Base-by-base conservation (phyloP, 495 filamentous ascomycete species). In the Trichoderma reesei region DNA sequence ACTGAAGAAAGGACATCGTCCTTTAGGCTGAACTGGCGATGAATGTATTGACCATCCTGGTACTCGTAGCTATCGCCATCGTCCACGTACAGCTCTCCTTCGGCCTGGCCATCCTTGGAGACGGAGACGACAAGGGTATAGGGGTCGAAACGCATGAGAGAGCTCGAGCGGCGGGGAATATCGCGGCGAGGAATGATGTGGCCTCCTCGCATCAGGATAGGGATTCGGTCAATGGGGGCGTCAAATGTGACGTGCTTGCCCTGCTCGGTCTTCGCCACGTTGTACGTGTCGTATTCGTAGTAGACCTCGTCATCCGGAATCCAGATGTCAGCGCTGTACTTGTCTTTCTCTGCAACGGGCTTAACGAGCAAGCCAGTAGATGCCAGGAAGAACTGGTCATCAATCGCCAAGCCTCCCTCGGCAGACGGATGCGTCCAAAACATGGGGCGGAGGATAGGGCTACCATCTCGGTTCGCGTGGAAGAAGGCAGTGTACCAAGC, bases 401-500 rank as follows among this genome's bases (percentile, higher is more conserved):
- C 94, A 63, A 98, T 83, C 5, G 79, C 85, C 67, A 97, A 93
- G 42, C 91, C 91, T 44, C 79, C 80, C 73, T 96, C 91, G 69
- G 96, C 92, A n/a, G 79, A 74, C 0, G 94, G 95, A 71, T 96
- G 90, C 26, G 88, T 87, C 74, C 92, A 96, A 78, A 90, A 98
- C 70, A 96, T 88, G 10, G 94, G 94, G 54, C 90, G 83, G 65
- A 98, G 78, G 71, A 98, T 92, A 14, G 94, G 94, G 34, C 83
- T 88, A 56, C 93, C 95, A 44, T 88, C 86, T 44, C 85, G 79
- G 67, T 86, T 86, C 11, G 94, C 91, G 69, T 93, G 86, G 64
- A 93, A 90, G 83, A 98, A 98, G 18, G 91, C 91, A 11, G 93
- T 97, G 71, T 98, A 98, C 94, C 93, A 98, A 11, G 90, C 85